phyloP scores from a whole-genome alignment of 164 flowering plant genomes.

The Vitis riparia region DNA sequence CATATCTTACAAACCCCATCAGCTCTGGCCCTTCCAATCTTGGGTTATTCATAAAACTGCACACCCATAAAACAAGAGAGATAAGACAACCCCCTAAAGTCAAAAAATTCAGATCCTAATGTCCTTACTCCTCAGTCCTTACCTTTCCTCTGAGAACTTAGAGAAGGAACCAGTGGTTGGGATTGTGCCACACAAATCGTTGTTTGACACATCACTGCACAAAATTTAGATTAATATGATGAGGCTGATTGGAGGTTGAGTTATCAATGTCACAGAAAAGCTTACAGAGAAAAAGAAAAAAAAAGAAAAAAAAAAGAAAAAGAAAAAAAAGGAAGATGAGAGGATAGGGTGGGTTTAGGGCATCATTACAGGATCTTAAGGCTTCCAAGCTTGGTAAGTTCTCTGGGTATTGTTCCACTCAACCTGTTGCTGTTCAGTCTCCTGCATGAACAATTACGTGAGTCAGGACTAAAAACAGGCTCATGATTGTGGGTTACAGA shows the following conservation, averaged over 20 bases:
- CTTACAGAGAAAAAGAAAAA: too few species aligned
- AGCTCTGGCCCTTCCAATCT: conserved; percentile 81
- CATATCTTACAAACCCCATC: conserved; percentile 81
- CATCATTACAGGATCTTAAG: conserved; percentile 61
- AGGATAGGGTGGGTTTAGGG: not conserved
- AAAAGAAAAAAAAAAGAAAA: not conserved
- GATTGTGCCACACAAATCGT: conserved; percentile 71
- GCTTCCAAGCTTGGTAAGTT: conserved; percentile 62
- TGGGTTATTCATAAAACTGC: conserved; percentile 74
- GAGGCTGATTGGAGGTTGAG: too few species aligned
- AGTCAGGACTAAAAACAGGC: not conserved
- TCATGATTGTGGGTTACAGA: not conserved
- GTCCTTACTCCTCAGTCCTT: not conserved
- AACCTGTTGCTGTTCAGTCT: conserved; percentile 62
- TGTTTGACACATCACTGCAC: conserved; percentile 70
- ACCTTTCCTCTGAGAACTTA: conserved; percentile 71
- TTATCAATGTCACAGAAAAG: too few species aligned
- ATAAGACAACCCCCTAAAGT: not conserved
- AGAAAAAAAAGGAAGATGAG: not conserved
- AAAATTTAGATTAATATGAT: not conserved
- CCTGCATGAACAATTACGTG: conserved; percentile 33
- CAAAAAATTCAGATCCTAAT: not conserved
- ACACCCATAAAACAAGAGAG: conserved; percentile 12
- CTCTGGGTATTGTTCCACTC: conserved; percentile 69
- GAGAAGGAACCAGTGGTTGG: conserved; percentile 69